Base-by-base conservation (phyloP, 805 yeast genomes). In the Dipodascopsis uninucleata region DNA sequence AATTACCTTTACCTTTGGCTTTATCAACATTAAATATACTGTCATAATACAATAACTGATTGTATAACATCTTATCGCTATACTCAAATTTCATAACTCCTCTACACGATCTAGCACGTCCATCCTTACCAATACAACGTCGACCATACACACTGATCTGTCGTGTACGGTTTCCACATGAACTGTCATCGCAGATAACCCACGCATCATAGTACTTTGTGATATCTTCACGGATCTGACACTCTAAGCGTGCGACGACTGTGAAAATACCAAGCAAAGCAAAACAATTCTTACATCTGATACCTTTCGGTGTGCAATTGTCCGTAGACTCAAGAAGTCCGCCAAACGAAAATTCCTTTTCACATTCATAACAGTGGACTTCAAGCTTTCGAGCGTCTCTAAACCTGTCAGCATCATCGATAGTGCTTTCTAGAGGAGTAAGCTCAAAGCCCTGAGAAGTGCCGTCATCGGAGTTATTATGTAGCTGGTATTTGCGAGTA, bases 131-230 rank as follows among this genome's bases (percentile, higher is more conserved):
- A 47, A 87, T 71, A 63, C 97, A 88, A 55, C 90, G 75, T 56
- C 81, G 78, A 41, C 97, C 97, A 59, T 85, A 87, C 3, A 89
- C 96, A 17, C 89, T 79, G 20, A 93, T 75, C 60, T 89, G 95
- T 51, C 96, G 74, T 0, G 97, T 89, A 12, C 72, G 72, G 41
- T 77, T 71, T 1, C 84, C 85, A 67, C 97, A 90, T 1, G 93
- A 75, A 4, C 79, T 61, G 58, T 93, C 97, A 62, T 85, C 94
- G 68, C 99, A 93, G 0, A 64, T 67, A 36, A 88, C 68, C 86
- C 93, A 79, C 3, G 89, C 90, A n/a, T 85, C 80, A 62, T 93
- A 93, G 63, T 89, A 93, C 25, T 72, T 61, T 0, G 88, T 73
- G 39, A 90, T 79, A 53, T 80, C 84, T 4, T 70, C 65, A 44